Percentiles rank a stretch among this genome's conserved stretches.
Evolutionary conservation across 2,329 filamentous ascomycete species (phyloP).

Genomic region (Sporothrix protearum): DNA sequence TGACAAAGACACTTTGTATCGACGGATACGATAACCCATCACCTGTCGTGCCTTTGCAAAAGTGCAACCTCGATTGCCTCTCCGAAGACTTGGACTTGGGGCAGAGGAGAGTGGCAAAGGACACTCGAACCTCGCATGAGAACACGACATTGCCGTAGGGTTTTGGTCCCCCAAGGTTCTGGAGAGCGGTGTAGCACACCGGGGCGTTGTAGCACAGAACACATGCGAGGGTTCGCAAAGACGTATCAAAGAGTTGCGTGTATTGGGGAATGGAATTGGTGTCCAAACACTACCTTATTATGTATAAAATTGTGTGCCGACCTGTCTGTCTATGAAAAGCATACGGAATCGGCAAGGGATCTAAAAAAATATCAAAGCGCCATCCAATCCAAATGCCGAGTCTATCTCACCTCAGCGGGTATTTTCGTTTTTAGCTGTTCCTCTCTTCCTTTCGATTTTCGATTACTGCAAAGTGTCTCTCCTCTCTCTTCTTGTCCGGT

Average conservation of each 20-base stretch:
- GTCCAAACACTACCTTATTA: neutral
- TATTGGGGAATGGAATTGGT: neutral
- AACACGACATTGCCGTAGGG: neutral
- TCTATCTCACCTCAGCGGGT: slow-evolving; percentile 4
- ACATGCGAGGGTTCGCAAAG: neutral
- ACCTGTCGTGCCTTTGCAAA: neutral
- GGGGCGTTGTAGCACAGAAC: neutral
- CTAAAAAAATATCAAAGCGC: neutral
- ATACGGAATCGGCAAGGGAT: neutral
- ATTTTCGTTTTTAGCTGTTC: neutral
- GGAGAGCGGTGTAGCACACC: neutral
- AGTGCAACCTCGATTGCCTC: neutral
- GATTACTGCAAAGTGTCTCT: neutral
- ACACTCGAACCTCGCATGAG: neutral
- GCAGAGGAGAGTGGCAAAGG: neutral
- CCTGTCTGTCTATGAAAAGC: neutral
- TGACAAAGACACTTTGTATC: neutral
- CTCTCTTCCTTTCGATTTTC: neutral
- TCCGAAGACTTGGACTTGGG: neutral
- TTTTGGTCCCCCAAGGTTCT: neutral
- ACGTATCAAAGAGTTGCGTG: neutral
- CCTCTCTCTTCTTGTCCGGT: neutral
- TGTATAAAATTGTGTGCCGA: neutral
- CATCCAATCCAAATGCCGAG: neutral
- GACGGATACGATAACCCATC: neutral